Percentiles rank a stretch among this genome's conserved stretches.
phyloP scores from a whole-genome alignment of 2,329 filamentous ascomycete genomes.

The Curvularia verruculosa region DNA sequence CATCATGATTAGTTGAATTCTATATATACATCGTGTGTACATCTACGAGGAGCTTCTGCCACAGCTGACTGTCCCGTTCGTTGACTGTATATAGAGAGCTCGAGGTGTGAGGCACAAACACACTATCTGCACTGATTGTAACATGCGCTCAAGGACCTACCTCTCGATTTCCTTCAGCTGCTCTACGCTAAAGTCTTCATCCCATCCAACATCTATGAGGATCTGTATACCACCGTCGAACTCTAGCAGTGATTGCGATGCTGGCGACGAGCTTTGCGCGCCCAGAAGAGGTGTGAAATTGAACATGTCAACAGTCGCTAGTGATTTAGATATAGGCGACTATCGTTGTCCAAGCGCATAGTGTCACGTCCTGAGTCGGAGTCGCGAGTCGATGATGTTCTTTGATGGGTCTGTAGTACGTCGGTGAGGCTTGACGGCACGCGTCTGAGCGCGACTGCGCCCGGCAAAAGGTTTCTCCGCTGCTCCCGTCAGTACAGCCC shows the following conservation, averaged over 20 bases:
- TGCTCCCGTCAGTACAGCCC: no score
- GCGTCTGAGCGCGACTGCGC: conserved; percentile 16
- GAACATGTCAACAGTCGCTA: conserved; percentile 70
- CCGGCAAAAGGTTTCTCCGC: conserved; percentile 7
- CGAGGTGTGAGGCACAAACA: not conserved
- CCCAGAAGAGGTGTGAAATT: conserved; percentile 92
- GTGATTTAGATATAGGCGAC: conserved; percentile 7
- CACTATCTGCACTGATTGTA: not conserved
- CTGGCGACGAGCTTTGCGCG: conserved; percentile 82
- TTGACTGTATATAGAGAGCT: conserved; percentile 1
- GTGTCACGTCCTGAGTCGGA: conserved; percentile 2
- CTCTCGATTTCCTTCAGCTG: conserved; percentile 89
- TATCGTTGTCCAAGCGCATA: conserved; percentile 12
- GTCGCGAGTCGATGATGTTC: conserved; percentile 2
- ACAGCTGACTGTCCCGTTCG: conserved; percentile 5
- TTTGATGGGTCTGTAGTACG: conserved; percentile 6
- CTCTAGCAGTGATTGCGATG: conserved; percentile 94
- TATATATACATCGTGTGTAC: conserved; percentile 12
- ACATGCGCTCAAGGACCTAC: conserved; percentile 54
- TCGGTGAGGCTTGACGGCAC: conserved; percentile 8
- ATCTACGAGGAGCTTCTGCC: conserved; percentile 5
- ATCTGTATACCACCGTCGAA: conserved; percentile 97
- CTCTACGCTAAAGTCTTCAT: conserved; percentile 82
- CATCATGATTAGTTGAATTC: conserved; percentile 26
- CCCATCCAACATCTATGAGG: conserved; percentile 94